These are phyloP conservation scores for Pyricularia grisea DNA, from an alignment of 2,329 filamentous ascomycete genomes.

Conservation along the genomic window DNA sequence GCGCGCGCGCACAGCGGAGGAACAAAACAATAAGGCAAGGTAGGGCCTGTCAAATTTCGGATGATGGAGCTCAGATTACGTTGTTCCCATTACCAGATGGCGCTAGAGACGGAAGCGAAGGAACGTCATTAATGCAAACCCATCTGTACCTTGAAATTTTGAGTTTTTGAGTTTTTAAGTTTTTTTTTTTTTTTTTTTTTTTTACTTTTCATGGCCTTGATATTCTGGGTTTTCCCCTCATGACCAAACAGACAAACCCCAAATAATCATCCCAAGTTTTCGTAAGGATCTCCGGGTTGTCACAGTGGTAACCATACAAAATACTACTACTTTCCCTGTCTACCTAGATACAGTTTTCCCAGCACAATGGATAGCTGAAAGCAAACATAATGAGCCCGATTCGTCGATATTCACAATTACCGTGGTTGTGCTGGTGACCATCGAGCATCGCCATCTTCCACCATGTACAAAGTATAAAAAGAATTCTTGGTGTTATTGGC, in stretches of 20 bases:
- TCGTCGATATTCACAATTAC: neutral
- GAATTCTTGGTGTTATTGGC: neutral
- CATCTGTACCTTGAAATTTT: neutral
- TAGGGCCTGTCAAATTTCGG: neutral
- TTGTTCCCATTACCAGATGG: neutral
- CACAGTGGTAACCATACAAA: neutral
- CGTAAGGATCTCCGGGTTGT: neutral
- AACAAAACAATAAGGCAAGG: no score
- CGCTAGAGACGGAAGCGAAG: neutral
- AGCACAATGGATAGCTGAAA: neutral
- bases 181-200: neutral
- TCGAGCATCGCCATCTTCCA: neutral
- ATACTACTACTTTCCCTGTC: no score
- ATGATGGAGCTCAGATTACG: neutral
- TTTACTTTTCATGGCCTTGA: neutral
- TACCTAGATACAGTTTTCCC: no score
- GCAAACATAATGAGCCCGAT: neutral
- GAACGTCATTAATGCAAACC: neutral
- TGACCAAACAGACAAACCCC: neutral
- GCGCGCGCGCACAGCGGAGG: no score
- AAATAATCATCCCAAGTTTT: neutral
- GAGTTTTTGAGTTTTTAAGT: no score
- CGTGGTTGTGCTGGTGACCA: neutral
- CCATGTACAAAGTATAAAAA: neutral
- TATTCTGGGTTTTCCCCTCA: no score